Conservation (phyloP, 2,329 filamentous ascomycete species). For the Chalaropsis thielavioides region DNA sequence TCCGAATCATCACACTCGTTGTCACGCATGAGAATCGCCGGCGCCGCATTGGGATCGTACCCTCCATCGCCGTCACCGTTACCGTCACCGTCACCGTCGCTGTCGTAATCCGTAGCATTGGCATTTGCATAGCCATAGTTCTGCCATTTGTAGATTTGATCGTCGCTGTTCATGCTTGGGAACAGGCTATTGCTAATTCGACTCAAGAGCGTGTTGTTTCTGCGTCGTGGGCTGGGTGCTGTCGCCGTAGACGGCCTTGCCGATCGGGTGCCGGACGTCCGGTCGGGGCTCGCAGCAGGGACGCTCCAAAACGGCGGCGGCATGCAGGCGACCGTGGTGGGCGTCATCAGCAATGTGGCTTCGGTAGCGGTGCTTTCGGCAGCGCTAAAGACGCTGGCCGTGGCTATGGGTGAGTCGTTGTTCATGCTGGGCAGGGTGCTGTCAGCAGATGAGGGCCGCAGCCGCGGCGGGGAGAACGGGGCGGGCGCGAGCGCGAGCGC, state of each 20-base stretch:
- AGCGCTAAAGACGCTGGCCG: constrained; percentile 10
- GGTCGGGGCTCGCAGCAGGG: background rate
- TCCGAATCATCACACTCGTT: constrained; percentile 41
- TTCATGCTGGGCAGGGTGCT: background rate
- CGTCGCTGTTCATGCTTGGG: background rate
- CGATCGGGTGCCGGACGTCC: background rate
- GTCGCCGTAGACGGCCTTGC: background rate
- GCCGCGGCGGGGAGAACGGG: background rate
- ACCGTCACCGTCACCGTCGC: background rate
- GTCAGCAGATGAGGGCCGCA: constrained; percentile 6
- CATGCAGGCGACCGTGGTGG: constrained; percentile 7
- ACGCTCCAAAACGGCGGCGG: constrained; percentile 15
- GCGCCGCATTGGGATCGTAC: constrained; percentile 21
- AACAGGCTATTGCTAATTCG: background rate
- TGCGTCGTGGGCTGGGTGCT: background rate
- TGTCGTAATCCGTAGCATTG: background rate
- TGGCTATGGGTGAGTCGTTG: constrained; percentile 5
- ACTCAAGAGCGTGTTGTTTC: background rate
- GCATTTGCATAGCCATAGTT: background rate
- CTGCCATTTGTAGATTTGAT: background rate
- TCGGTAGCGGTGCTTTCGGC: constrained; percentile 14
- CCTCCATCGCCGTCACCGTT: background rate
- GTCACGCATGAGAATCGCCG: constrained; percentile 47
- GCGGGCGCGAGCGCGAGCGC: background rate
- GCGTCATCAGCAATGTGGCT: constrained; percentile 8